These are phyloP conservation scores for Pyricularia sp. DNA, from an alignment of 2,329 filamentous ascomycete genomes.

Conservation along the genomic window DNA sequence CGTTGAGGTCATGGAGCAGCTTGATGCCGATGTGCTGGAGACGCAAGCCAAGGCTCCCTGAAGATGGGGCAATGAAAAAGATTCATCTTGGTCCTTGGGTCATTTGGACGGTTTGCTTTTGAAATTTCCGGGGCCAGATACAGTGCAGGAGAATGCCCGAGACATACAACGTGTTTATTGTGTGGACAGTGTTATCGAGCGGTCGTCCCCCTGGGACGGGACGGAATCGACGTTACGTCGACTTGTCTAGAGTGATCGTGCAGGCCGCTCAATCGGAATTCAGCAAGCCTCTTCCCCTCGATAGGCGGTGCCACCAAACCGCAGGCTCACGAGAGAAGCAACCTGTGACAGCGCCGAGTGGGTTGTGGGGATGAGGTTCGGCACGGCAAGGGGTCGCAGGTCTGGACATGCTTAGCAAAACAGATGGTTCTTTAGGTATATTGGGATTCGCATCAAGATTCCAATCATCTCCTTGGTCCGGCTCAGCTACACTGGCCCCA, in stretches of 20 bases:
- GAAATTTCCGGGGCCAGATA: not conserved
- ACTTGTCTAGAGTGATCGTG: not conserved
- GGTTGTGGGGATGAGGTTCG: not conserved
- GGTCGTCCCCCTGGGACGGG: not conserved
- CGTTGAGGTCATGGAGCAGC: constrained; percentile 78
- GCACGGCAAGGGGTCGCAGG: not conserved
- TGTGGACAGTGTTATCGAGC: not conserved
- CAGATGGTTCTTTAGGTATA: not conserved
- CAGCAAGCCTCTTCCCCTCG: not conserved
- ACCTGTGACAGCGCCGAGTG: not conserved
- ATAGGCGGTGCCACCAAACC: not conserved
- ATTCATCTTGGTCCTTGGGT: not conserved
- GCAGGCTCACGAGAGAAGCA: not conserved
- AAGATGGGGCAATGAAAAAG: not conserved
- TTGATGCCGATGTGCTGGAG: constrained; percentile 74
- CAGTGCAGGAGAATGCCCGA: not conserved
- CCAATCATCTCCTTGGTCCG: not conserved
- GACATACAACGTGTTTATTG: not conserved
- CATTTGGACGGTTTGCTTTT: not conserved
- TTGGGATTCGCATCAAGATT: not conserved
- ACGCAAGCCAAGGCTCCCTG: constrained; percentile 4
- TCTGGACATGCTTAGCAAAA: not conserved
- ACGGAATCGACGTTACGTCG: not conserved
- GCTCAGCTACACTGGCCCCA: not conserved
- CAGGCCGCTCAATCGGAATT: not conserved